Base-by-base conservation (phyloP, 139 green algal genomes). In the Coelastrella sp. region DNA sequence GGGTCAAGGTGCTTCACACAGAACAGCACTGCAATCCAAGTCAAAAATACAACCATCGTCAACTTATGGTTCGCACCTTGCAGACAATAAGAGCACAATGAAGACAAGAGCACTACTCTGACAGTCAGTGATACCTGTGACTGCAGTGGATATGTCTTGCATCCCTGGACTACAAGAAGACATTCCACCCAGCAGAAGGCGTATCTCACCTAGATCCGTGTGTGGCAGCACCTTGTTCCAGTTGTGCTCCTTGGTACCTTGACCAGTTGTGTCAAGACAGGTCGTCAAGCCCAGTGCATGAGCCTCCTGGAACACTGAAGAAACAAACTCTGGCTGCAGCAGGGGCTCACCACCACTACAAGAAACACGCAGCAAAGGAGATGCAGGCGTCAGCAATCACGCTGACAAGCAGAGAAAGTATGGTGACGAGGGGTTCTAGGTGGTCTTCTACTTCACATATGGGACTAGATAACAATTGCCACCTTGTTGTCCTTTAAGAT, bases 1-100 rank as follows among this genome's bases (percentile, higher is more conserved):
- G 85, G 85, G 73, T 91, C 80, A 21, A 93, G 69, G 77, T 85
- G 72, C 75, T 96, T 96, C 80, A 94, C 89, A 86, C 93, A 96
- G 25, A 95, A 91, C 35, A 96, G 85, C 50, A 91, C 72, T 51
- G 37, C 21, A 57, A 25, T 38, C 8, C 30, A 38, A 17, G 13
- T 41, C n/a, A 3, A 43, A 71, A 3, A 3, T 9, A 71, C 27
- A 17, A 64, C 19, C 19, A 64, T 21, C 53, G 27, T 66, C n/a
- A n/a, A n/a, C n/a, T n/a, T n/a, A n/a, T n/a, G n/a, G n/a, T n/a
- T n/a, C n/a, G n/a, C n/a, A n/a, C n/a, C n/a, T n/a, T n/a, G n/a
- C n/a, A n/a, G n/a, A n/a, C n/a, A n/a, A n/a, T n/a, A n/a, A n/a
- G n/a, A n/a, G n/a, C n/a, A n/a, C n/a, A n/a, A n/a, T n/a, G n/a